Base-by-base conservation (phyloP, 352 stramenopile genomes). In the Phytophthora quininea region DNA sequence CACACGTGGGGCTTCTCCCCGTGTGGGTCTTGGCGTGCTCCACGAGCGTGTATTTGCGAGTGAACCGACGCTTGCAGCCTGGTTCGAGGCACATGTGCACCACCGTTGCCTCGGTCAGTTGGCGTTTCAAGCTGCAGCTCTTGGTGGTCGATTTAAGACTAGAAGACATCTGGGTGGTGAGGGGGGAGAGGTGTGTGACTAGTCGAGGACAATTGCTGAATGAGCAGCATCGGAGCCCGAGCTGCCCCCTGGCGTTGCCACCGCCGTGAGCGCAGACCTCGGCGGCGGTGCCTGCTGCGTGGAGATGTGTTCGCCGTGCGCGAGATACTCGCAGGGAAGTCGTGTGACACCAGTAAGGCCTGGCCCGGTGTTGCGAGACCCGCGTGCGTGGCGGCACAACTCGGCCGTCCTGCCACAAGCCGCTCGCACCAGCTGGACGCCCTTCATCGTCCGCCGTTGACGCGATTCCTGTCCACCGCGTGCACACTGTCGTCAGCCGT, bases 1-100 rank as follows among this genome's bases (percentile, higher is more conserved):
- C 74, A 82, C 27, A 77, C 64, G 11, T 82, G 64, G 15, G 65
- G 58, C 45, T 56, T 50, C 53, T 82, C 68, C 55, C 62, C 27
- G 70, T 80, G 54, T 70, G 59, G 9, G 50, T 76, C 67, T 79
- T 79, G 42, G 65, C 62, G 56, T 79, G 71, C 51, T 76, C 63
- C 24, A 57, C 67, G 33, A 79, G 65, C 43, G 71, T 67, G 45
- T 70, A 75, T 56, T 73, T 74, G 58, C 71, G 61, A 32, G 32
- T 58, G 50, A 70, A 66, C 3, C 55, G 53, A 29, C 69, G 69
- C 19, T 46, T 45, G 35, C 69, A 77, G 3, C 53, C 54, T 2
- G 69, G 54, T 30, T 74, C 59, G 2, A 60, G 33, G 37, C 74
- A 80, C 30, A 48, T 11, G 50, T 77, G 59, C 35, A 59, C 32